Base-by-base conservation (phyloP, 2,329 filamentous ascomycete species). In the Neocucurbitaria cava region DNA sequence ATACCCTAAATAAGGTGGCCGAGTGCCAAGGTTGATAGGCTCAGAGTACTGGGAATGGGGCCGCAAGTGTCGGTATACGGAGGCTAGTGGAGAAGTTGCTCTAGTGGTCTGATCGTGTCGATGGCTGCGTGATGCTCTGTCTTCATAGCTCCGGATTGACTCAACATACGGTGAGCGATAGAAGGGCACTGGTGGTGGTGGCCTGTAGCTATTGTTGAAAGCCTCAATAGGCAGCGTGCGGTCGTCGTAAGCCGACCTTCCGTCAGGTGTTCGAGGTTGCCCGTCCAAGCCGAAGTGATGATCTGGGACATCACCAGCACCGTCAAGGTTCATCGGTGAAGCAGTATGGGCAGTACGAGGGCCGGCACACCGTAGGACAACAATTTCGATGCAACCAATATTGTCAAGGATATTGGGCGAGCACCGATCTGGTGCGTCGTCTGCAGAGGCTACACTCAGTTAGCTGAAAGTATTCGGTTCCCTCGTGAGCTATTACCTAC, bases 321-420 rank as follows among this genome's bases (percentile, higher is more conserved):
- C 70, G 41, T 75, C 70, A n/a, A 73, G 41, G 33, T 70, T 69
- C 59, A 73, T 65, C 10, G 55, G 49, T 3, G 58, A 52, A 24
- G 55, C 47, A 13, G 57, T 59, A 45, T 63, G 63, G 20, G 55
- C 57, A 40, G 55, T 57, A 15, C 68, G 67, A 23, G 56, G 26
- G 1, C 69, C 69, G 28, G 71, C 73, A 56, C 78, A 81, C 26
- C 80, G 76, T 17, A 82, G 66, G 3, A 82, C 73, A 3, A 82
- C 64, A 15, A 83, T 76, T 59, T 82, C 80, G 28, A 83, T 82
- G 15, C 74, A 79, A 31, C 80, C 80, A 18, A 81, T 68, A 43
- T 78, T 78, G 2, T 77, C 63, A 1, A 75, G 45, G 11, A 74
- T 65, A 21, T 75, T 65, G 3, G 68, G 56, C 2, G 70, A 67